These are phyloP conservation scores for Solanum medicagineum DNA, from an alignment of 257 asterid species.

Conservation along the genomic window DNA sequence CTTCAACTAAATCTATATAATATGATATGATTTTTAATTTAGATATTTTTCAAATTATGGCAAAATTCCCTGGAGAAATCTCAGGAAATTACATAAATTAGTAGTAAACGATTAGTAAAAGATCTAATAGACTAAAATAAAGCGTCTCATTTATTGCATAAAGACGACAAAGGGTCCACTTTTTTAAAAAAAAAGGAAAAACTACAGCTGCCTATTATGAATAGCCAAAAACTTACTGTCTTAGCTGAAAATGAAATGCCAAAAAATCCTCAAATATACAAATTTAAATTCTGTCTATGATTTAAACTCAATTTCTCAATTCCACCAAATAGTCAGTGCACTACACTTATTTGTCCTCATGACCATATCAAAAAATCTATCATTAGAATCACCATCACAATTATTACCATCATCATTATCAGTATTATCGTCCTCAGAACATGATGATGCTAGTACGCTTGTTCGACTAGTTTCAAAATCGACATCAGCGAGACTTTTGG, in stretches of 20 bases:
- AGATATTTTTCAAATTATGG: background rate
- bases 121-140: background rate
- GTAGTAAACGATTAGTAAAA: background rate
- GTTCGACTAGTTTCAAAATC: slow-evolving; percentile 24
- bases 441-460: background rate
- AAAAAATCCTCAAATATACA: background rate
- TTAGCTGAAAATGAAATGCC: background rate
- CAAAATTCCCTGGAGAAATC: background rate
- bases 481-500: slow-evolving; percentile 29
- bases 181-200: background rate
- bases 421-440: background rate
- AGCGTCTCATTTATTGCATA: background rate
- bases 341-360: background rate
- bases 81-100: background rate
- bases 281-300: background rate
- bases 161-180: background rate
- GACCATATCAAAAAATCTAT: background rate
- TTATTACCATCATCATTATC: background rate
- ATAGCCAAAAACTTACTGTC: background rate
- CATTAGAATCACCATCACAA: background rate
- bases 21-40: no score
- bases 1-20: no score
- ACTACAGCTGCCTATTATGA: background rate
- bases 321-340: no score
- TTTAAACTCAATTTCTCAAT: no score